phyloP scores from a whole-genome alignment of 192 early-diverging fungal species.

The Coemansia sp. region DNA sequence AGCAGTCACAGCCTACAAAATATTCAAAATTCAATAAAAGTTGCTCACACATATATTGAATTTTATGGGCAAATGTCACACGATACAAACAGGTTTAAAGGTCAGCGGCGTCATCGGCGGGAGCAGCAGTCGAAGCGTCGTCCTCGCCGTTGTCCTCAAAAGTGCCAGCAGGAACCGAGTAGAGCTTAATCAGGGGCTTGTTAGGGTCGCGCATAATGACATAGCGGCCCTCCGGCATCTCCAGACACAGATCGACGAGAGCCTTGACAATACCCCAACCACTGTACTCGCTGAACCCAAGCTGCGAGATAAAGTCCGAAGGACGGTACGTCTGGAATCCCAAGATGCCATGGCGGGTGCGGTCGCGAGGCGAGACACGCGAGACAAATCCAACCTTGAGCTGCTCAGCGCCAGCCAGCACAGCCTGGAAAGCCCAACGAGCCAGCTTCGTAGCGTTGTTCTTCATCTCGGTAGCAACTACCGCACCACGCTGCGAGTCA shows the following conservation, averaged over 20 bases:
- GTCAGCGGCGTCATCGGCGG: slow-evolving; percentile 5
- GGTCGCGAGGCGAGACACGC: slow-evolving; percentile 75
- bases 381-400: slow-evolving; percentile 88
- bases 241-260: slow-evolving; percentile 82
- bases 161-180: slow-evolving; percentile 70
- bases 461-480: slow-evolving; percentile 96
- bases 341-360: slow-evolving; percentile 77
- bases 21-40: not conserved
- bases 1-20: not conserved
- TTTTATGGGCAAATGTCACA: slow-evolving; percentile 1
- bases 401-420: slow-evolving; percentile 87
- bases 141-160: slow-evolving; percentile 57
- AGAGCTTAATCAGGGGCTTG: slow-evolving; percentile 83
- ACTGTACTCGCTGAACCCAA: slow-evolving; percentile 80
- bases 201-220: slow-evolving; percentile 96
- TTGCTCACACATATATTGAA: not conserved
- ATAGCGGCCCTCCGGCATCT: slow-evolving; percentile 92
- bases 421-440: slow-evolving; percentile 91
- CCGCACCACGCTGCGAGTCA: slow-evolving; percentile 92
- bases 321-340: slow-evolving; percentile 87
- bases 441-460: slow-evolving; percentile 96
- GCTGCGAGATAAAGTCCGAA: slow-evolving; percentile 85
- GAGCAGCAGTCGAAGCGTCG: slow-evolving; percentile 3
- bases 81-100: not conserved
- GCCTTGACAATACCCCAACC: slow-evolving; percentile 98